Percentiles rank a stretch among this genome's conserved stretches.
These are phyloP conservation scores for Gonapodya prolifera DNA, from an alignment of 192 early-diverging fungal genomes.

Conservation along the genomic window DNA sequence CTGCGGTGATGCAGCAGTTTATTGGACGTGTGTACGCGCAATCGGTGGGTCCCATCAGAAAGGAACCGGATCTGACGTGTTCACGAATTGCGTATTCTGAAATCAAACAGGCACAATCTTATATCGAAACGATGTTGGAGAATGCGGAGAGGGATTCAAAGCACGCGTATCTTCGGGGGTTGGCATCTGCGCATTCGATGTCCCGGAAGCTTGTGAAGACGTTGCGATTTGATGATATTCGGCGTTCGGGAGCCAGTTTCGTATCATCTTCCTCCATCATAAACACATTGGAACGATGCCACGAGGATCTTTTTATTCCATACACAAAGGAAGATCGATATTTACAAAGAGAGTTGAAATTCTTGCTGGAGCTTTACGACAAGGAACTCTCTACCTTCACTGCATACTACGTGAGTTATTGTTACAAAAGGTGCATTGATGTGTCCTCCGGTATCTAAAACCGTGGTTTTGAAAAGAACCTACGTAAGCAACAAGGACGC, in stretches of 20 bases:
- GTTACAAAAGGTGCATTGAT: too few relatives aligned
- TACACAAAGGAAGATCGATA: constrained; percentile 84
- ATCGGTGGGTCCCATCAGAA: constrained; percentile 41
- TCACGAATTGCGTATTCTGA: neutral
- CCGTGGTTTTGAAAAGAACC: neutral
- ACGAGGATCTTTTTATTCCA: constrained; percentile 91
- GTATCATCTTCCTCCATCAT: constrained; percentile 39
- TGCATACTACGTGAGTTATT: neutral
- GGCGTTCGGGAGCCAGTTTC: constrained; percentile 23
- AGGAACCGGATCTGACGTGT: neutral
- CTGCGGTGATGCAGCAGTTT: constrained; percentile 82
- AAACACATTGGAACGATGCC: constrained; percentile 68
- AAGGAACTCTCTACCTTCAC: neutral
- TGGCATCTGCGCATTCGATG: constrained; percentile 58
- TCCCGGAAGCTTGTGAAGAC: constrained; percentile 60
- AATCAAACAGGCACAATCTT: constrained; percentile 63
- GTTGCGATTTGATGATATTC: constrained; percentile 66
- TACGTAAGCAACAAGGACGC: neutral
- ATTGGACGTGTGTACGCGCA: constrained; percentile 93
- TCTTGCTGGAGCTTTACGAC: constrained; percentile 53
- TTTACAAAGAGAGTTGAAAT: constrained; percentile 59
- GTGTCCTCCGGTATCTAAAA: neutral
- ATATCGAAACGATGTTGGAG: constrained; percentile 65
- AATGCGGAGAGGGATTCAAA: constrained; percentile 56
- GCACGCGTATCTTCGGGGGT: constrained; percentile 65